A percentile compares a stretch with the other conserved stretches of the same genome.
phyloP scores from a whole-genome alignment of 768 basidiomycete species.

The Russula abietina region DNA sequence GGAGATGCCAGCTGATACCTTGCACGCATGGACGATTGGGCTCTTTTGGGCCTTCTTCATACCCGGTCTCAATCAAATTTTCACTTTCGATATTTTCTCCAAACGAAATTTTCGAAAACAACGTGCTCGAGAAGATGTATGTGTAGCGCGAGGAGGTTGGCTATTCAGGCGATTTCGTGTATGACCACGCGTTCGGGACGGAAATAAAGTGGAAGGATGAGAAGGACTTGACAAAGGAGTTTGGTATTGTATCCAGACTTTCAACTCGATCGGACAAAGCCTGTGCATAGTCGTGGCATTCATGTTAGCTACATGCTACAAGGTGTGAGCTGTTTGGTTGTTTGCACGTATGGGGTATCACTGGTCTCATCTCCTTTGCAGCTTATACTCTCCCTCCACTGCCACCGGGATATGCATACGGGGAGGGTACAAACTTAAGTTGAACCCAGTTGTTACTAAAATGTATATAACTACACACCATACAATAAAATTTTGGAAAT shows the following conservation, averaged over 20 bases:
- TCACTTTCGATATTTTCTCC: constrained; percentile 59
- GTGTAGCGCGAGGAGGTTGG: constrained; percentile 87
- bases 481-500: too few relatives aligned
- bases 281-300: not conserved
- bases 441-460: too few relatives aligned
- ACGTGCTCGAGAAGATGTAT: constrained; percentile 85
- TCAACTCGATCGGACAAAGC: not conserved
- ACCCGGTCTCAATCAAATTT: constrained; percentile 67
- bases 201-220: constrained; percentile 98
- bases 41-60: constrained; percentile 61
- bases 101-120: constrained; percentile 87
- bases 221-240: too few relatives aligned
- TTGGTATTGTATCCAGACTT: constrained; percentile 27
- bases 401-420: not conserved
- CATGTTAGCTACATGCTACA: not conserved
- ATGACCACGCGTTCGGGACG: constrained; percentile 88
- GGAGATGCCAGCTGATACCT: constrained; percentile 51
- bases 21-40: constrained; percentile 72
- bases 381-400: not conserved
- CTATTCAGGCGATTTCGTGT: constrained; percentile 96
- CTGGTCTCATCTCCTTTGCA: not conserved
- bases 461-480: too few relatives aligned
- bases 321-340: not conserved
- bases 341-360: not conserved
- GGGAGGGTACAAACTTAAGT: too few relatives aligned